Conservation (phyloP, 441 rosid genomes). For the Corymbia calophylla region DNA sequence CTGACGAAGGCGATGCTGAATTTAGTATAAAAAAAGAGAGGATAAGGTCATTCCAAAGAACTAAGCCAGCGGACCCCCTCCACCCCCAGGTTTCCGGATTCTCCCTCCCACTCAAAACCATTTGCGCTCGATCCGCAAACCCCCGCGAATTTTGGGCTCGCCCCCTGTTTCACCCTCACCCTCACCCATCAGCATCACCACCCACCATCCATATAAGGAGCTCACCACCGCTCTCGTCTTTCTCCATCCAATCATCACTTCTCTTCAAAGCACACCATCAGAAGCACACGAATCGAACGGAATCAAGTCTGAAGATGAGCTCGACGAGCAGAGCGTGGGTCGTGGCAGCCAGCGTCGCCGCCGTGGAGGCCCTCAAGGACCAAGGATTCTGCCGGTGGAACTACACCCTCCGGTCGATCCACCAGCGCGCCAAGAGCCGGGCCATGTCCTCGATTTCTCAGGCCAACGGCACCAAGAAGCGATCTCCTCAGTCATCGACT, state of each 20-base stretch:
- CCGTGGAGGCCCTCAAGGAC: conserved; percentile 39
- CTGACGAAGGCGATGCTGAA: neutral
- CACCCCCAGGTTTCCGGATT: neutral
- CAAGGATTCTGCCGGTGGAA: conserved; percentile 42
- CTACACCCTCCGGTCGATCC: conserved; percentile 14
- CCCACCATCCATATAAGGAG: neutral
- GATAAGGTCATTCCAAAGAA: neutral
- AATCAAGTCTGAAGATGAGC: neutral
- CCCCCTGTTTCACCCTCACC: neutral
- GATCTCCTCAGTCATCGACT: neutral
- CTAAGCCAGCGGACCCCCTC: neutral
- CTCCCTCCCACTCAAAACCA: neutral
- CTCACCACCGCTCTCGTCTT: neutral
- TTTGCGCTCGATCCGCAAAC: neutral
- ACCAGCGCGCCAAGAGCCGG: conserved; percentile 21
- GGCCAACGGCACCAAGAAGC: neutral
- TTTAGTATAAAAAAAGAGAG: too few species aligned
- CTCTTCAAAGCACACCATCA: neutral
- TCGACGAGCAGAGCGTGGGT: conserved; percentile 22
- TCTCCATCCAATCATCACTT: neutral
- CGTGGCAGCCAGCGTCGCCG: conserved; percentile 32
- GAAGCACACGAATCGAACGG: neutral
- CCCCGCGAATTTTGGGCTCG: neutral
- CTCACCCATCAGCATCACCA: neutral
- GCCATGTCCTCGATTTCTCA: conserved; percentile 8